Evolutionary conservation across 139 green algal species (phyloP).

Genomic region (Chlorella sorokiniana): DNA sequence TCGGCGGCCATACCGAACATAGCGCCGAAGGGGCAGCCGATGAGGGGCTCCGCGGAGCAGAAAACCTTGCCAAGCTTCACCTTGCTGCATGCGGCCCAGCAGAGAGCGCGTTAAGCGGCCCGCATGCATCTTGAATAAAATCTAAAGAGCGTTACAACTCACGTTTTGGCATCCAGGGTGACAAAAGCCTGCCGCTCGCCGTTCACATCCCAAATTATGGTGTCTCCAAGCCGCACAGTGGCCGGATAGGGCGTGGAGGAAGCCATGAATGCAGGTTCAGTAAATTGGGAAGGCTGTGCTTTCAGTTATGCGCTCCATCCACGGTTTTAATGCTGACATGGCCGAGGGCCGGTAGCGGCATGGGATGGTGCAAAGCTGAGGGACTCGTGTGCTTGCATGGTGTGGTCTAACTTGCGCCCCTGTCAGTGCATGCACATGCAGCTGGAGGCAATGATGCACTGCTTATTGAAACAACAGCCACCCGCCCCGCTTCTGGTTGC

Average conservation of each 20-base stretch:
- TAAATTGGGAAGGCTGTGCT: no score
- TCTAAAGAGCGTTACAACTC: neutral
- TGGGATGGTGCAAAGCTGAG: no score
- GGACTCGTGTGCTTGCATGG: no score
- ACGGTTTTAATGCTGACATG: no score
- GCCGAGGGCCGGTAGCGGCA: no score
- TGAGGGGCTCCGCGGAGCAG: conserved; percentile 41
- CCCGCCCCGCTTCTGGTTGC: no score
- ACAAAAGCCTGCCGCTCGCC: conserved; percentile 63
- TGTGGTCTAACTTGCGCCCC: no score
- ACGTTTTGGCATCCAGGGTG: conserved; percentile 44
- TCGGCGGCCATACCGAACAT: conserved; percentile 54
- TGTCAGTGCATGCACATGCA: no score
- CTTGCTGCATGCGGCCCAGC: conserved; percentile 42
- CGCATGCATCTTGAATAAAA: neutral
- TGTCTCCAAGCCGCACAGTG: conserved; percentile 56
- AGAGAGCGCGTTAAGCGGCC: neutral
- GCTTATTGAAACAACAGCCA: no score
- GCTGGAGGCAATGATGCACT: no score
- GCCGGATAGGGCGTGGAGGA: neutral
- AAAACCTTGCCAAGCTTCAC: conserved; percentile 56
- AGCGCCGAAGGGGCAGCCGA: conserved; percentile 68
- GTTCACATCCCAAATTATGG: conserved; percentile 69
- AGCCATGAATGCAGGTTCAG: no score
- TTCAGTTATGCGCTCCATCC: no score